A percentile compares a stretch with the other conserved stretches of the same genome.
Conservation (phyloP, 2,329 filamentous ascomycete genomes). For the Aspergillus costaricaensis region DNA sequence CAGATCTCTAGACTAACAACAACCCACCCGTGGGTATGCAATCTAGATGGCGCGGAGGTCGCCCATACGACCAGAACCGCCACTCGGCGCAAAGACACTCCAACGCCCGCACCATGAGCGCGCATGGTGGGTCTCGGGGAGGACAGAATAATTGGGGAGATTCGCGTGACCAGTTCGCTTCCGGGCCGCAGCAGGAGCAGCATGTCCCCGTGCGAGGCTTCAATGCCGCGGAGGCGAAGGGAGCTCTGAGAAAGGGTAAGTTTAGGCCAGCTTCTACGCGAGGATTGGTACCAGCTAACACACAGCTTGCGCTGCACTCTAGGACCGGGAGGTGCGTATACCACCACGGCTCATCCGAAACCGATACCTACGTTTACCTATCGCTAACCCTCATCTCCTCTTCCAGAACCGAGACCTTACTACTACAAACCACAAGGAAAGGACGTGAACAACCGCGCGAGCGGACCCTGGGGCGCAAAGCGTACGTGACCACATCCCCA, state of each 20-base stretch:
- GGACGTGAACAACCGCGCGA: constrained; percentile 38
- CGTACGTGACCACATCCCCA: constrained; percentile 33
- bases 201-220: constrained; percentile 48
- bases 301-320: neutral
- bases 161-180: constrained; percentile 24
- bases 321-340: constrained; percentile 35
- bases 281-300: neutral
- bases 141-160: constrained; percentile 34
- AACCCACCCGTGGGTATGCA: neutral
- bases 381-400: constrained; percentile 6
- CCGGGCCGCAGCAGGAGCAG: constrained; percentile 35
- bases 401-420: constrained; percentile 35
- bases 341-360: too few species aligned
- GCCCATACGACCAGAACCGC: constrained; percentile 38
- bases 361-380: too few species aligned
- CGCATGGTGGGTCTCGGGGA: constrained; percentile 35
- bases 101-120: constrained; percentile 34
- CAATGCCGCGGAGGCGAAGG: constrained; percentile 47
- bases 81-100: constrained; percentile 41
- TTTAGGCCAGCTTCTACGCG: neutral
- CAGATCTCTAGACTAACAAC: neutral
- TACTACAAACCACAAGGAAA: constrained; percentile 44
- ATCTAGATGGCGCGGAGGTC: constrained; percentile 44
- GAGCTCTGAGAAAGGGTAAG: constrained; percentile 44
- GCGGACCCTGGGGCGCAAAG: constrained; percentile 48